Conservation (phyloP, 1,284 basidiomycete species). For the Cutaneotrichosporon cutaneum region DNA sequence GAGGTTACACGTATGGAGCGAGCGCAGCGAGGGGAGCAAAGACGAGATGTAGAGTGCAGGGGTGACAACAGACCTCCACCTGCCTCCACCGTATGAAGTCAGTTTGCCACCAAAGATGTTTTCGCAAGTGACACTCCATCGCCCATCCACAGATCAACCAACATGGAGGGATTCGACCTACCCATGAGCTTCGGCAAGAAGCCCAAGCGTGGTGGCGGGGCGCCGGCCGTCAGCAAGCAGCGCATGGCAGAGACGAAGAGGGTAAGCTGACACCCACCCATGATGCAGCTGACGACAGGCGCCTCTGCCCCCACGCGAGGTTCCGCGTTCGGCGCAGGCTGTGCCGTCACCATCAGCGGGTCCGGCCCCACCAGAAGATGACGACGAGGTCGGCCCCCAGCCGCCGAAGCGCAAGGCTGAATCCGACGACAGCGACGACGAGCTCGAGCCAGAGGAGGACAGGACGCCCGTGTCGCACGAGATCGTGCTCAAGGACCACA, state of each 20-base stretch:
- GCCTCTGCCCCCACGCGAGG: conserved; percentile 1
- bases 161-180: conserved; percentile 50
- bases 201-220: conserved; percentile 30
- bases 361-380: conserved; percentile 15
- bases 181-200: conserved; percentile 55
- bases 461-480: conserved; percentile 64
- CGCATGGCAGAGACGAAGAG: conserved; percentile 50
- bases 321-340: neutral
- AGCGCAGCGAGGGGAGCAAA: neutral
- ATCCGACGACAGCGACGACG: conserved; percentile 27
- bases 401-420: conserved; percentile 44
- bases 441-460: conserved; percentile 47
- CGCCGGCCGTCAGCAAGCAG: conserved; percentile 32
- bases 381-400: conserved; percentile 38
- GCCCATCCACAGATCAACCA: conserved; percentile 9
- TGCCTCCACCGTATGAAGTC: conserved; percentile 2
- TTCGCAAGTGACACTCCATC: neutral
- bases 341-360: conserved; percentile 23
- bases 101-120: neutral
- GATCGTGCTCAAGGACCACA: conserved; percentile 85
- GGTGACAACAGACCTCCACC: conserved; percentile 3
- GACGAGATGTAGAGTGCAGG: neutral
- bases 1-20: conserved; percentile 4
- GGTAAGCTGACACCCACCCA: neutral
- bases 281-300: neutral